Conservation (phyloP, 805 yeast species). For the Lipomyces japonicus region DNA sequence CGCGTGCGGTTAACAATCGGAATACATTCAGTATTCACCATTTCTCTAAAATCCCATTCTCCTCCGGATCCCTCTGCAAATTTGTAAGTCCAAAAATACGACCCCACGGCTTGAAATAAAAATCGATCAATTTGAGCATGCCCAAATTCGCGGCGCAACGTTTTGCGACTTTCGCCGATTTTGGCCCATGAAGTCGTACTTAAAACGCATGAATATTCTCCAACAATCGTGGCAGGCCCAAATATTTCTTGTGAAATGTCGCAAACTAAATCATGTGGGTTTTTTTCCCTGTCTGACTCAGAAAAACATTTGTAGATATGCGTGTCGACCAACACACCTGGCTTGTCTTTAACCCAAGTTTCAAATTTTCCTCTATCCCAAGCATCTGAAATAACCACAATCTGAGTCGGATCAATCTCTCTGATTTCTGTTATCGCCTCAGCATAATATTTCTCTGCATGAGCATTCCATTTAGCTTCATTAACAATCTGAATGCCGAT, state of each 20-base stretch:
- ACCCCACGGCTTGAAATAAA: constrained; percentile 47
- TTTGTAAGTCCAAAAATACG: constrained; percentile 87
- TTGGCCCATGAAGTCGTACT: constrained; percentile 73
- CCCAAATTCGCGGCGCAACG: constrained; percentile 61
- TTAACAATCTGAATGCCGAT: constrained; percentile 82
- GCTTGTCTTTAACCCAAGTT: constrained; percentile 52
- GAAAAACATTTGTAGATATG: constrained; percentile 86
- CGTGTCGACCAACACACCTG: constrained; percentile 73
- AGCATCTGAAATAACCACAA: constrained; percentile 83
- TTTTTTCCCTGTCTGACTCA: constrained; percentile 62
- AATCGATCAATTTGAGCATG: constrained; percentile 43
- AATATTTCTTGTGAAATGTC: constrained; percentile 51
- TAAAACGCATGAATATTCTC: constrained; percentile 87
- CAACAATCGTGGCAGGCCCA: constrained; percentile 68
- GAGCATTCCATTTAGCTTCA: constrained; percentile 66
- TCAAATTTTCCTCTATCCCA: constrained; percentile 88
- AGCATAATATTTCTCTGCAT: constrained; percentile 55
- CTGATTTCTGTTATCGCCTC: constrained; percentile 63
- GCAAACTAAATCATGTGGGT: constrained; percentile 58
- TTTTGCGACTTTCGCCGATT: constrained; percentile 46
- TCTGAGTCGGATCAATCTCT: constrained; percentile 51
- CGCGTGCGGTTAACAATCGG: constrained; percentile 13
- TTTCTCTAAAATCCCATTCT: constrained; percentile 89
- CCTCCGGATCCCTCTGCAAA: constrained; percentile 90
- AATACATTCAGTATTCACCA: constrained; percentile 46